Percentiles rank a stretch among this genome's conserved stretches.
Conservation (phyloP, 208 protist genomes). For the Tritrichomonas musculus region DNA sequence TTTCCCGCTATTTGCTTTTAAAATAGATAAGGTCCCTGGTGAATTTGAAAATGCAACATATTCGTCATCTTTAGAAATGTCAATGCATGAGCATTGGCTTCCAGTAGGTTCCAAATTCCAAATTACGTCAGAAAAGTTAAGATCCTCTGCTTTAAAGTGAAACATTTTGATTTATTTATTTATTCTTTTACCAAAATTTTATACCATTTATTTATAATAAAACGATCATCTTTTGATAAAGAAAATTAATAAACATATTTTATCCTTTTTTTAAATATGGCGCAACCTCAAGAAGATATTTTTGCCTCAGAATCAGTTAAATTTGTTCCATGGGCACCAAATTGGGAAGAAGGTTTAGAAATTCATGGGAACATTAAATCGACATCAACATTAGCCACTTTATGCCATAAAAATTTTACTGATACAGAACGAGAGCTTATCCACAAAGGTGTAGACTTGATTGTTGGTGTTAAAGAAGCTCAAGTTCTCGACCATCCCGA, state of each 20-base stretch:
- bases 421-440: neutral
- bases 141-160: too few species aligned
- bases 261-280: too few species aligned
- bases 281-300: neutral
- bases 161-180: too few species aligned
- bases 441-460: neutral
- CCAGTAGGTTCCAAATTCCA: too few species aligned
- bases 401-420: neutral
- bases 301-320: neutral
- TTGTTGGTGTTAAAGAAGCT: neutral
- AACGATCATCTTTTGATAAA: too few species aligned
- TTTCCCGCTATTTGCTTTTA: neutral
- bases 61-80: too few species aligned
- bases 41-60: neutral
- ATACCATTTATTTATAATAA: too few species aligned
- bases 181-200: too few species aligned
- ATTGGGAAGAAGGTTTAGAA: neutral
- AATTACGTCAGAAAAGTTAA: too few species aligned
- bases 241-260: too few species aligned
- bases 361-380: neutral
- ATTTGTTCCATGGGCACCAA: constrained; percentile 10
- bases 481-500: neutral
- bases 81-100: too few species aligned
- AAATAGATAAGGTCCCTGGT: neutral
- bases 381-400: neutral